Evolutionary conservation across 1,139 yeast species (phyloP).

Genomic region (Kodamaea derodonti): DNA sequence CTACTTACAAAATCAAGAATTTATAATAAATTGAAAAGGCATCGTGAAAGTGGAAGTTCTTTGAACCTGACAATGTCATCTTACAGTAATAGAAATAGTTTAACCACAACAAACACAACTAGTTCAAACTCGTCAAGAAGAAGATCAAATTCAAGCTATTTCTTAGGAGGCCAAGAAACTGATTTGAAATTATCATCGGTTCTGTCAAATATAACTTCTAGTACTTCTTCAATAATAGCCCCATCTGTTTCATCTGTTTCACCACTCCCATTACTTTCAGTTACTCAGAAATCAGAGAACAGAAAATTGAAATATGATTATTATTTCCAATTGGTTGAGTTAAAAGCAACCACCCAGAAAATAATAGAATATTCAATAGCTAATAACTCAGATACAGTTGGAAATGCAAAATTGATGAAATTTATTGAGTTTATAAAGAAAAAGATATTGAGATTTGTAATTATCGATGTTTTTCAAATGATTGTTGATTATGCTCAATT

Average conservation of each 20-base stretch:
- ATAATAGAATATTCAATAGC: constrained; percentile 17
- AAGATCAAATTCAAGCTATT: constrained; percentile 21
- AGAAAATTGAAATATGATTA: constrained; percentile 36
- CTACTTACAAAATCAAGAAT: constrained; percentile 35
- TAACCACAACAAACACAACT: constrained; percentile 22
- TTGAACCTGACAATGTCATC: constrained; percentile 20
- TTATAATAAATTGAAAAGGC: constrained; percentile 36
- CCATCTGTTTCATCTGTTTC: constrained; percentile 7
- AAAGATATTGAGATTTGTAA: constrained; percentile 34
- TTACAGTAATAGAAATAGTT: constrained; percentile 24
- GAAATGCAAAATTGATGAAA: constrained; percentile 19
- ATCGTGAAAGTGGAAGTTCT: constrained; percentile 37
- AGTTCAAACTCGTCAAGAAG: constrained; percentile 19
- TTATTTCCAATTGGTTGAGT: constrained; percentile 23
- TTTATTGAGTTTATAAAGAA: constrained; percentile 38
- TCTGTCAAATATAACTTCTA: background rate
- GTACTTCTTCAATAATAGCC: constrained; percentile 1
- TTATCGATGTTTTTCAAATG: constrained; percentile 39
- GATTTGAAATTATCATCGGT: constrained; percentile 9
- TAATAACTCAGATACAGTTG: constrained; percentile 10
- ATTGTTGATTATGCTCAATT: constrained; percentile 32
- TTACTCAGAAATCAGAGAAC: constrained; percentile 29
- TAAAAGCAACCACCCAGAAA: constrained; percentile 12
- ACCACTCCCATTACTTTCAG: constrained; percentile 15
- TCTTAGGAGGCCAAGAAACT: constrained; percentile 14